A percentile compares a stretch with the other conserved stretches of the same genome.
phyloP scores from a whole-genome alignment of 345 rosid species.

The Aurinia saxatilis region DNA sequence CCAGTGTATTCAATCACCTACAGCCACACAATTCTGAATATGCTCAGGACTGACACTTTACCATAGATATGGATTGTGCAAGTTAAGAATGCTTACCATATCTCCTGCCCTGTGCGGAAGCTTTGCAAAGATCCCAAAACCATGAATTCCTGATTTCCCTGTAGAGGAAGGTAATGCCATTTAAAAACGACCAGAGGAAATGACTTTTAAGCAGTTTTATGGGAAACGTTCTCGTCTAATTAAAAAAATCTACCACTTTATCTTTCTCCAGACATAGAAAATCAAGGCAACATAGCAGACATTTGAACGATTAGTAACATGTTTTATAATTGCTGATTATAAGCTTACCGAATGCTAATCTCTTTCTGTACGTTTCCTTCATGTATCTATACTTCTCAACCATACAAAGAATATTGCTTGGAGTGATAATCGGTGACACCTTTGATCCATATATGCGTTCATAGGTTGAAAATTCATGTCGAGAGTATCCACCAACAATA shows the following conservation, averaged over 20 bases:
- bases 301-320: background rate
- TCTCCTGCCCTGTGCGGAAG: constrained; percentile 97
- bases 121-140: constrained; percentile 95
- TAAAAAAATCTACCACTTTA: background rate
- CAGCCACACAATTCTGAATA: constrained; percentile 12
- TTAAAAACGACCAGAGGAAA: background rate
- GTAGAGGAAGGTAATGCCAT: background rate
- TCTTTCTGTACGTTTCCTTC: constrained; percentile 81
- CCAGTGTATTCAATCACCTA: constrained; percentile 97
- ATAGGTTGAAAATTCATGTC: constrained; percentile 49
- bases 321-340: background rate
- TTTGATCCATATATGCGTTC: constrained; percentile 46
- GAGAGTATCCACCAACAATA: constrained; percentile 74
- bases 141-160: constrained; percentile 99
- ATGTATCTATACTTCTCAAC: constrained; percentile 77
- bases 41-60: background rate
- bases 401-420: constrained; percentile 65
- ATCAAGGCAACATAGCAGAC: background rate
- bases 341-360: constrained; percentile 90
- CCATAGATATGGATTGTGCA: background rate
- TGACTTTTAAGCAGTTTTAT: background rate
- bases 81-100: constrained; percentile 52
- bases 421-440: constrained; percentile 46
- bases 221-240: background rate
- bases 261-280: background rate